phyloP scores from a whole-genome alignment of 805 yeast species.

The Candida quercuum region DNA sequence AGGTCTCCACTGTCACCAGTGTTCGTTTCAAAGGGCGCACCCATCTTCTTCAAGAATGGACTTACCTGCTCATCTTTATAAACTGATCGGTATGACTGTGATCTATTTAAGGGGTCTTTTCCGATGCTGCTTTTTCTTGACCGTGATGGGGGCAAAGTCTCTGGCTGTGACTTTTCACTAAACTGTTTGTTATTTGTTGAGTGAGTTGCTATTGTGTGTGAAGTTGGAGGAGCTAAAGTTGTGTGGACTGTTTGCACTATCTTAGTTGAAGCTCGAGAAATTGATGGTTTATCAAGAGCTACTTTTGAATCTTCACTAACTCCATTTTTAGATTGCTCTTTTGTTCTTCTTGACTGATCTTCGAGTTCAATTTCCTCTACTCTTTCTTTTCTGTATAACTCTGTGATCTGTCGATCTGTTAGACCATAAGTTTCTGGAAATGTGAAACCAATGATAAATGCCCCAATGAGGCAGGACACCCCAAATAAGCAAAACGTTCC shows the following conservation, averaged over 20 bases:
- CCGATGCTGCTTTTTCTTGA: no score
- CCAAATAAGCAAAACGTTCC: constrained; percentile 38
- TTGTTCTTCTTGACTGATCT: neutral
- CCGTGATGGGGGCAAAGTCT: no score
- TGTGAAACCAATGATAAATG: constrained; percentile 24
- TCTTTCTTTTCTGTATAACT: constrained; percentile 11
- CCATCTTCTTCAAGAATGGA: constrained; percentile 11
- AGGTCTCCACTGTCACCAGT: neutral
- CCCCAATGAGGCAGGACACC: constrained; percentile 26
- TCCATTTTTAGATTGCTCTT: neutral
- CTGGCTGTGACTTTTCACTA: no score
- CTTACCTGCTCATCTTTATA: neutral
- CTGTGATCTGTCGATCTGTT: constrained; percentile 22
- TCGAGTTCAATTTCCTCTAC: neutral
- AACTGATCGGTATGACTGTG: no score
- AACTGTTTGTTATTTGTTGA: no score
- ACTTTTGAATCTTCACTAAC: no score
- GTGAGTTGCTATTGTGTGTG: no score
- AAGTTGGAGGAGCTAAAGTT: no score
- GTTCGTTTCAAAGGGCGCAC: constrained; percentile 12
- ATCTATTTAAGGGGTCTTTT: neutral
- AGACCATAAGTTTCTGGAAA: constrained; percentile 42
- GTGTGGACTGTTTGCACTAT: no score
- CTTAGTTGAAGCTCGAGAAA: no score
- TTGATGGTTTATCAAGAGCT: no score